A percentile compares a stretch with the other conserved stretches of the same genome.
These are phyloP conservation scores for Populus tomentosa DNA, from an alignment of 441 rosid genomes.

Conservation along the genomic window DNA sequence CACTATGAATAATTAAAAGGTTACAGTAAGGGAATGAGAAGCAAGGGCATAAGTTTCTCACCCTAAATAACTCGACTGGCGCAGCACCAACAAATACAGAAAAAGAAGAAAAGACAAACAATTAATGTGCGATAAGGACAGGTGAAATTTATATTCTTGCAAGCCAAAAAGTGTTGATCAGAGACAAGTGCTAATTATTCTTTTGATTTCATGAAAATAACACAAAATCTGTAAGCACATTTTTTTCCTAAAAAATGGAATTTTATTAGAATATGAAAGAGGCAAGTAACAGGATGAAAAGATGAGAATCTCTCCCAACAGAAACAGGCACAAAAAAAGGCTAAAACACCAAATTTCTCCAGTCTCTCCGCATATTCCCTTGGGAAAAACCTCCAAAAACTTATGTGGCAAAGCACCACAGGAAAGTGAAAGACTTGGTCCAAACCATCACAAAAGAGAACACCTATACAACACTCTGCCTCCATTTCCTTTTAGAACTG, in stretches of 20 bases:
- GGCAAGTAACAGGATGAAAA: not conserved
- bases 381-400: not conserved
- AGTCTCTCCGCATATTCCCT: not conserved
- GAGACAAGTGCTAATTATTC: not conserved
- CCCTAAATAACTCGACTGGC: not conserved
- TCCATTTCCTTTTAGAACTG: not conserved
- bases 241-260: not conserved
- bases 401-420: not conserved
- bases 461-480: not conserved
- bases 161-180: not conserved
- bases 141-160: not conserved
- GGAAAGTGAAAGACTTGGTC: not conserved
- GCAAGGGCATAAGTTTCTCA: not conserved
- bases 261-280: not conserved
- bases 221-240: not conserved
- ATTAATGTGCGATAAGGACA: not conserved
- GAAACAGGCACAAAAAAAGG: not conserved
- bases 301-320: not conserved
- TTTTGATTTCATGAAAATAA: not conserved
- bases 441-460: not conserved
- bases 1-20: not conserved
- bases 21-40: not conserved
- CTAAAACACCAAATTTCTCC: not conserved
- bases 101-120: not conserved
- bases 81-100: not conserved